Evolutionary conservation across 1,284 basidiomycete species (phyloP).

Genomic region (Heterobasidion occidentale): DNA sequence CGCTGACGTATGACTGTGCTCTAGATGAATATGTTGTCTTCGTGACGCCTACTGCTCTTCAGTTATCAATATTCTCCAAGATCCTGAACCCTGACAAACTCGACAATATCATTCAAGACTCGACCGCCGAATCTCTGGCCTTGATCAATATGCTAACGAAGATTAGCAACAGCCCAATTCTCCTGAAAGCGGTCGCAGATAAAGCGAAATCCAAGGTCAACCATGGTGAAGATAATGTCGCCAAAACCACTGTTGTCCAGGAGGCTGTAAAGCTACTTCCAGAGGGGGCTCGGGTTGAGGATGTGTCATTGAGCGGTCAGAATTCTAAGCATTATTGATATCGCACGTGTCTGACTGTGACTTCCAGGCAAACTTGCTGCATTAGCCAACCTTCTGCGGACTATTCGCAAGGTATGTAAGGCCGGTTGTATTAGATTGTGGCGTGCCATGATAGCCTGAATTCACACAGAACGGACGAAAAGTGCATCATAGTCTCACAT

Average conservation of each 20-base stretch:
- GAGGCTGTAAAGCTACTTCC: slow-evolving; percentile 70
- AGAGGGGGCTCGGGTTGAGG: slow-evolving; percentile 48
- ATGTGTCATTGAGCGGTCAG: slow-evolving; percentile 71
- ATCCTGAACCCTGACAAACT: slow-evolving; percentile 67
- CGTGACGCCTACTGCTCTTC: slow-evolving; percentile 75
- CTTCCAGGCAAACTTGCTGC: slow-evolving; percentile 73
- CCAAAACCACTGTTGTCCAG: slow-evolving; percentile 41
- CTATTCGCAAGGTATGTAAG: slow-evolving; percentile 46
- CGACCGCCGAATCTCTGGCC: slow-evolving; percentile 76
- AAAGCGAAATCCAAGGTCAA: slow-evolving; percentile 37
- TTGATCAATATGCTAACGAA: slow-evolving; percentile 80
- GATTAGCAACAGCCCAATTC: slow-evolving; percentile 88
- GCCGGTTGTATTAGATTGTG: background rate
- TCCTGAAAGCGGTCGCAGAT: slow-evolving; percentile 70
- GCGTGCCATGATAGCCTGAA: background rate
- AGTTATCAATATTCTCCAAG: slow-evolving; percentile 74
- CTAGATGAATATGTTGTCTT: slow-evolving; percentile 93
- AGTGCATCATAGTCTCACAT: slow-evolving; percentile 88
- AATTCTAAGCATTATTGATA: background rate
- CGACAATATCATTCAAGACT: slow-evolving; percentile 56
- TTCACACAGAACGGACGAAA: slow-evolving; percentile 67
- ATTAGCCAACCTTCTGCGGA: slow-evolving; percentile 65
- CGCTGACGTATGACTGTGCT: background rate
- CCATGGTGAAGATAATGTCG: slow-evolving; percentile 25
- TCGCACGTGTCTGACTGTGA: background rate